Conservation (phyloP, 805 yeast genomes). For the Starmerella kuoi region DNA sequence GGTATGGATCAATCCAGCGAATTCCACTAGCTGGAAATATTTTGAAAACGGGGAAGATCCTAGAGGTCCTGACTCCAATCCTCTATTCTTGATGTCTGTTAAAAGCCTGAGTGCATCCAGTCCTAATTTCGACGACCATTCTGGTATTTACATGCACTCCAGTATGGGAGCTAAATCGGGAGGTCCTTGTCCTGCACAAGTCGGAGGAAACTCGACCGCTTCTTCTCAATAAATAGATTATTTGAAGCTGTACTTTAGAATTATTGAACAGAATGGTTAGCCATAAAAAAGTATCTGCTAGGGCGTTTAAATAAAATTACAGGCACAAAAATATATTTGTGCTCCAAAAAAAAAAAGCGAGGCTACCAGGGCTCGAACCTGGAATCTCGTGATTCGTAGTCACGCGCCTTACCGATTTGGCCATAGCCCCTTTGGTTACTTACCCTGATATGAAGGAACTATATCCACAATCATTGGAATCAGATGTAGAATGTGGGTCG, state of each 20-base stretch:
- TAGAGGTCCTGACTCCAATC: neutral
- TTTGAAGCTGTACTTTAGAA: no score
- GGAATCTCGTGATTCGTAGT: conserved; percentile 24
- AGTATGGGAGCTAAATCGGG: neutral
- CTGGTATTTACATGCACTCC: neutral
- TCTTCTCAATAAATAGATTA: no score
- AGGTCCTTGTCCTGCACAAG: conserved; percentile 1
- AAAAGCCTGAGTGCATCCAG: neutral
- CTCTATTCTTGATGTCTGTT: neutral
- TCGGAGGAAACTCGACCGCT: neutral
- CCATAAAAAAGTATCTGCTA: no score
- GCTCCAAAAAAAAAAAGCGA: conserved; percentile 13
- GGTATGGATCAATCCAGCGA: neutral
- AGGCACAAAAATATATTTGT: neutral
- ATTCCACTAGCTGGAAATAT: neutral
- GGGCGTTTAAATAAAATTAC: no score
- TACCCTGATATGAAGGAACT: neutral
- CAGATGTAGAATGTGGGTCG: no score
- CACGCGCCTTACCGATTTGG: conserved; percentile 25
- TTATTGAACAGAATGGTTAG: no score
- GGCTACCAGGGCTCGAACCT: conserved; percentile 25
- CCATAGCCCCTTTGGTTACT: conserved; percentile 18
- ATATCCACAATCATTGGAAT: neutral
- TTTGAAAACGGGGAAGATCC: neutral
- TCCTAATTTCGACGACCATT: neutral